Percentiles rank a stretch among this genome's conserved stretches.
These are phyloP conservation scores for Hibiscus trionum DNA, from an alignment of 345 rosid genomes.

Conservation along the genomic window DNA sequence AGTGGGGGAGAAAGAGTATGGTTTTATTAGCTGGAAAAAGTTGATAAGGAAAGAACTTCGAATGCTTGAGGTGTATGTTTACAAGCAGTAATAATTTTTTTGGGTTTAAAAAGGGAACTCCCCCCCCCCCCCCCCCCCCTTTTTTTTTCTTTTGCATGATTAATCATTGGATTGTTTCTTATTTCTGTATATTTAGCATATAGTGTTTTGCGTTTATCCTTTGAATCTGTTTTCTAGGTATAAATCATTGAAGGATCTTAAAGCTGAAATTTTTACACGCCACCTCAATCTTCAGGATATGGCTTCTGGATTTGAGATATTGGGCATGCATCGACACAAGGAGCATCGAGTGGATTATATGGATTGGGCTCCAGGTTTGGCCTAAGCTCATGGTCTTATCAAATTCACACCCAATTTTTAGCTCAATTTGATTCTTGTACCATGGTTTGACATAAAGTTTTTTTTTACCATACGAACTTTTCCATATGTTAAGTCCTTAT, in stretches of 20 bases:
- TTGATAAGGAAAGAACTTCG: background rate
- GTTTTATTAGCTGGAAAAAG: background rate
- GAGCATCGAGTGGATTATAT: constrained; percentile 87
- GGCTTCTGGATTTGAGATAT: constrained; percentile 77
- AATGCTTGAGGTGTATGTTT: constrained; percentile 3
- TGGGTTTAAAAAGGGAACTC: background rate
- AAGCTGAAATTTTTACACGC: constrained; percentile 67
- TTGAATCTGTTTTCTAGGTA: constrained; percentile 45
- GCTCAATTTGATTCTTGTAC: background rate
- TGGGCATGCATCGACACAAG: constrained; percentile 79
- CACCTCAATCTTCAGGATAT: constrained; percentile 59
- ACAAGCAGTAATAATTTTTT: background rate
- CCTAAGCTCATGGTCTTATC: constrained; percentile 3
- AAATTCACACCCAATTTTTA: background rate
- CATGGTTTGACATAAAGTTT: background rate
- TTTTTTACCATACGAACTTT: background rate
- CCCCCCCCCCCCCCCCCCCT: no score
- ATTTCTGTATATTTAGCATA: background rate
- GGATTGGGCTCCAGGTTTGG: constrained; percentile 98
- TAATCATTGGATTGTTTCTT: background rate
- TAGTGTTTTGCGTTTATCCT: background rate
- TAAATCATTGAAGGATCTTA: constrained; percentile 74
- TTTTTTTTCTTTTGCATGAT: background rate
- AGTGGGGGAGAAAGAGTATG: background rate
- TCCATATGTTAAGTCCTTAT: background rate